phyloP scores from a whole-genome alignment of 2,329 filamentous ascomycete genomes.

The Fusarium cyanostomum region DNA sequence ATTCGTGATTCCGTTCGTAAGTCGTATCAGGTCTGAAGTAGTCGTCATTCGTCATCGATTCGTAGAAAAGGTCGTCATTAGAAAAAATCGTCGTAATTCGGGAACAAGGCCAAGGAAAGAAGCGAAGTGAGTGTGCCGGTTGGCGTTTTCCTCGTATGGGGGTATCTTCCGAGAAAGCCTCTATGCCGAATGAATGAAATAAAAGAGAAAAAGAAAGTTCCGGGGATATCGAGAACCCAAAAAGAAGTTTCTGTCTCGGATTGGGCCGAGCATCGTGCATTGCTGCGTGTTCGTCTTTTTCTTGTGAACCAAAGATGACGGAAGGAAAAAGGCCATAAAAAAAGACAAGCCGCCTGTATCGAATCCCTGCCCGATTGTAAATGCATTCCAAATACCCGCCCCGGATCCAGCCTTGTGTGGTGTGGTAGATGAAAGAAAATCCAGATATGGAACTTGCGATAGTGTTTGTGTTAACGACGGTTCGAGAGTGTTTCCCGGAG shows the following conservation, averaged over 20 bases:
- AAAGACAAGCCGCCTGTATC: constrained; percentile 58
- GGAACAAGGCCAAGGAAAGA: constrained; percentile 51
- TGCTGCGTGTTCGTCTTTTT: constrained; percentile 71
- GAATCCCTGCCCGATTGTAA: constrained; percentile 60
- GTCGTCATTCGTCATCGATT: constrained; percentile 51
- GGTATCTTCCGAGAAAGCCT: constrained; percentile 43
- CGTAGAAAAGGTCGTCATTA: constrained; percentile 56
- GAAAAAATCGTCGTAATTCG: constrained; percentile 54
- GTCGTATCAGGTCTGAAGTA: constrained; percentile 47
- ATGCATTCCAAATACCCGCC: constrained; percentile 62
- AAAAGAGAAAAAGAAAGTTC: constrained; percentile 37
- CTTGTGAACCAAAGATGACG: constrained; percentile 49
- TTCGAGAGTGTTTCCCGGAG: constrained; percentile 51
- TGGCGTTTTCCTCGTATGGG: constrained; percentile 22
- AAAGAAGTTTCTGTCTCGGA: constrained; percentile 58
- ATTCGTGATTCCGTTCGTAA: constrained; percentile 44
- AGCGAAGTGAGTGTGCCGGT: constrained; percentile 52
- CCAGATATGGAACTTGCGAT: constrained; percentile 60
- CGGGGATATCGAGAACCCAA: constrained; percentile 52
- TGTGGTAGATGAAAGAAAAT: constrained; percentile 51
- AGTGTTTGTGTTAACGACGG: constrained; percentile 41
- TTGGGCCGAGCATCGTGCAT: constrained; percentile 65
- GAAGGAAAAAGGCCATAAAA: constrained; percentile 45
- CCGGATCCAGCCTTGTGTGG: constrained; percentile 66
- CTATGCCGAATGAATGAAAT: constrained; percentile 40